Evolutionary conservation across 2,329 filamentous ascomycete species (phyloP), one percentile per base, ranked within the genome.

Genomic region (Pseudogymnoascus sp.): DNA sequence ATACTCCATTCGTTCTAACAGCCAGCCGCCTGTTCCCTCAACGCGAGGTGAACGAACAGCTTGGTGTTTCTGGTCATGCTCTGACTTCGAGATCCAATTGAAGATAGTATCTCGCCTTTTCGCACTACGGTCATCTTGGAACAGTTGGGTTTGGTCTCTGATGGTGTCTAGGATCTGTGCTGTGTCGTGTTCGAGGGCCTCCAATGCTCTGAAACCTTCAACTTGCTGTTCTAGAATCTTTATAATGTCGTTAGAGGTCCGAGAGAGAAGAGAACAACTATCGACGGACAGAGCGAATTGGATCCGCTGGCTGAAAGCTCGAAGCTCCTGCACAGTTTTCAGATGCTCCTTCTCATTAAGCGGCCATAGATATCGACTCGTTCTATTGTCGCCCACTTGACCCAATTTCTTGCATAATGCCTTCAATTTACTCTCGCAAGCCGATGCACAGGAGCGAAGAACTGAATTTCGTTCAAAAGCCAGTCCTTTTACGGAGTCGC

Each of bases 221-320:
- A 69, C 61, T 51, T 70, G 69, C 37, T 65, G 63, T 1, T 31
- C 31, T 23, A 69, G 54, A 70, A 21, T 21, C 21, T 21, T 21
- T 3, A 21, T 2, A 21, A 21, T 21, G 21, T 21, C 21, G 21
- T 21, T 21, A 21, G 21, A 21, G 21, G 21, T 21, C 21, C 3
- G 21, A 21, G 21, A 21, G 21, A 21, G 21, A 21, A 21, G 64
- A 8, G 61, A 54, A 61, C 67, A 68, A 10, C 65, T 66, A 61
- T 70, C 67, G 12, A 69, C 60, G 12, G 66, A 66, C n/a, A 70
- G 51, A 42, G 67, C 64, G 36, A 70, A 69, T 36, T 70, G 69
- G 18, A 70, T 66, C 60, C 68, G 68, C 10, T 60, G 64, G 4
- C 65, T 47, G 34, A 67, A 67, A 21, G 63, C 64, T 47, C 66